A percentile compares a stretch with the other conserved stretches of the same genome.
Conservation (phyloP, 2,329 filamentous ascomycete species). For the Hypoxylon sp. region DNA sequence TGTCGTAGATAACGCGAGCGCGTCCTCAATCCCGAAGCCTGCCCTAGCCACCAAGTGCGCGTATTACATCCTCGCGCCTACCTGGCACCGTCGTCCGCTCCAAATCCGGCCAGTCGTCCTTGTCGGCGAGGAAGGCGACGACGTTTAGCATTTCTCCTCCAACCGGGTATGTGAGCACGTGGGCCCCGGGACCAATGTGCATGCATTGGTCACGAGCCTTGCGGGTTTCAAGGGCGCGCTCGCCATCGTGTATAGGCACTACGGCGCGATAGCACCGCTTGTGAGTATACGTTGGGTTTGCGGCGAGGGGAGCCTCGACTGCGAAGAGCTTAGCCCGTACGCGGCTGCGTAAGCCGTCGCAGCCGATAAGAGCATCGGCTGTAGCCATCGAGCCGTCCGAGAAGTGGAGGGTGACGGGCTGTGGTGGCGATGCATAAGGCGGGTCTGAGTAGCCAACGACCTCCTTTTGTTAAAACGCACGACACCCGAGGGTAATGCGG, state of each 20-base stretch:
- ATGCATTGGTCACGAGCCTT: constrained; percentile 36
- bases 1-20: constrained; percentile 49
- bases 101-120: constrained; percentile 40
- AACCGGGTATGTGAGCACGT: constrained; percentile 1
- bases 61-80: constrained; percentile 47
- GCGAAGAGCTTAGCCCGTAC: constrained; percentile 52
- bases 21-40: constrained; percentile 60
- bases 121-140: constrained; percentile 45
- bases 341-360: constrained; percentile 57
- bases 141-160: constrained; percentile 57
- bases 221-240: constrained; percentile 48
- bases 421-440: constrained; percentile 38
- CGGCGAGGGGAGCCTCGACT: background rate
- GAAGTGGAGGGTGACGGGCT: constrained; percentile 49
- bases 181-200: background rate
- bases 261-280: constrained; percentile 61
- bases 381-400: constrained; percentile 49
- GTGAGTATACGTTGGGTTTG: constrained; percentile 54
- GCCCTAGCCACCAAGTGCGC: constrained; percentile 53
- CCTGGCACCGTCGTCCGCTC: constrained; percentile 41
- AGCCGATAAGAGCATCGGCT: constrained; percentile 50
- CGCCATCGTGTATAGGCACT: constrained; percentile 55
- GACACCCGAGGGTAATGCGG: constrained; percentile 51
- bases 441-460: background rate
- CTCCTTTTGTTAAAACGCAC: constrained; percentile 52